These are phyloP conservation scores for Hypoxylon sp. DNA, from an alignment of 2,329 filamentous ascomycete species.

Conservation along the genomic window DNA sequence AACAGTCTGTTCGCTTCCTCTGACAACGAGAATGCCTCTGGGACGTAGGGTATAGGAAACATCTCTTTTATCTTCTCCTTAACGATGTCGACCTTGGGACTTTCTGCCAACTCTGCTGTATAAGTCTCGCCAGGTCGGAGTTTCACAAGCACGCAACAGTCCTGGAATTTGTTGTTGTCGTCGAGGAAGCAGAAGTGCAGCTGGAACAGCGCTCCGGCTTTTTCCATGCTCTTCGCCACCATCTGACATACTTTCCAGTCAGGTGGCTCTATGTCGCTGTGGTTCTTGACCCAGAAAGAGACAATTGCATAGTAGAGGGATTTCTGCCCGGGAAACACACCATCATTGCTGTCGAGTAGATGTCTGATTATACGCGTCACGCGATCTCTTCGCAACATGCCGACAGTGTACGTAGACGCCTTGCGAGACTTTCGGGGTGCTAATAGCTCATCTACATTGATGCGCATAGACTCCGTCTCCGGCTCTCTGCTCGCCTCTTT, in stretches of 20 bases:
- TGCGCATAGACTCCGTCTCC: not conserved
- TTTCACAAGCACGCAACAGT: conserved; percentile 41
- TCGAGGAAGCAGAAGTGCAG: conserved; percentile 43
- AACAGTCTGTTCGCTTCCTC: conserved; percentile 48
- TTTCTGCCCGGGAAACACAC: conserved; percentile 60
- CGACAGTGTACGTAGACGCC: conserved; percentile 39
- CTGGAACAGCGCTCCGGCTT: conserved; percentile 35
- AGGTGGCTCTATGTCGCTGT: conserved; percentile 50
- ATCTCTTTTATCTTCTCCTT: conserved; percentile 57
- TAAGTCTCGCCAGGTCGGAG: conserved; percentile 3
- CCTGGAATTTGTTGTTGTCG: conserved; percentile 36
- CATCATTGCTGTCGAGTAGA: conserved; percentile 52
- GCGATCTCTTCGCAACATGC: conserved; percentile 45
- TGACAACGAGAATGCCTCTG: conserved; percentile 48
- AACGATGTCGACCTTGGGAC: conserved; percentile 51
- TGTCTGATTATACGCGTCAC: conserved; percentile 52
- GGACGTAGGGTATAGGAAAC: conserved; percentile 56
- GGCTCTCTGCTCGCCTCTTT: not conserved
- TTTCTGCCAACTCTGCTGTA: conserved; percentile 49
- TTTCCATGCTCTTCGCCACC: conserved; percentile 43
- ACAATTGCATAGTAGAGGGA: conserved; percentile 58
- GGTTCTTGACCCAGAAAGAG: conserved; percentile 54
- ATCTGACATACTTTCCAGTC: conserved; percentile 41
- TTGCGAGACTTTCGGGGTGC: conserved; percentile 29
- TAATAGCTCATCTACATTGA: conserved; percentile 2